Percentiles rank a stretch among this genome's conserved stretches.
phyloP scores from a whole-genome alignment of 352 stramenopile species.

The Halophytophthora batemanensis region DNA sequence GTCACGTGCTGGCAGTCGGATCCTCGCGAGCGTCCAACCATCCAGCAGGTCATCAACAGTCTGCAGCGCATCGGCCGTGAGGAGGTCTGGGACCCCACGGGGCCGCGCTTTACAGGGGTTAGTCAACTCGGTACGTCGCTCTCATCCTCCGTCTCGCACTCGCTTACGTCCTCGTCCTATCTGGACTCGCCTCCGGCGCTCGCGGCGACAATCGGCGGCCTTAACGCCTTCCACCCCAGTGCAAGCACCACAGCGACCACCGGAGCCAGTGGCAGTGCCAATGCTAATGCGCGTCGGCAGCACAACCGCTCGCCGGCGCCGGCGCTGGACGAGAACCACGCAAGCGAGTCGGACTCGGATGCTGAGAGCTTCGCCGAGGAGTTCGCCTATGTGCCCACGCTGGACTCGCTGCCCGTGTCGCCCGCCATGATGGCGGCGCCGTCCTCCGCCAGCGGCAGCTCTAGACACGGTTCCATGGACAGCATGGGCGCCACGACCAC shows the following conservation, averaged over 20 bases:
- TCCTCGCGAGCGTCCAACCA: constrained; percentile 73
- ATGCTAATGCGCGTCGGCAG: constrained; percentile 13
- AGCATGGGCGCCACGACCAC: constrained; percentile 16
- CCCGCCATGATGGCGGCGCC: constrained; percentile 29
- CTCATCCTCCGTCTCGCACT: constrained; percentile 42
- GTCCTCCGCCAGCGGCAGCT: constrained; percentile 16
- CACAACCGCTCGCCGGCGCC: constrained; percentile 16
- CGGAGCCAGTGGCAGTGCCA: no score
- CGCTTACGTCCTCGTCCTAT: constrained; percentile 38
- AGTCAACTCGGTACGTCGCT: constrained; percentile 46
- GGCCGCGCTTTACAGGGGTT: constrained; percentile 54
- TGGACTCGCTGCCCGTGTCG: constrained; percentile 29
- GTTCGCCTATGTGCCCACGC: constrained; percentile 41
- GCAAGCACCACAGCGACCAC: constrained; percentile 12
- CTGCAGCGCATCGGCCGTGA: constrained; percentile 78
- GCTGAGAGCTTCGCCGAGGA: constrained; percentile 41
- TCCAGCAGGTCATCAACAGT: constrained; percentile 83
- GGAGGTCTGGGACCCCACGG: constrained; percentile 67
- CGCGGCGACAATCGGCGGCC: constrained; percentile 28
- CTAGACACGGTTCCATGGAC: constrained; percentile 25
- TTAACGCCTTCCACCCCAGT: constrained; percentile 1
- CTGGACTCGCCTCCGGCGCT: constrained; percentile 40
- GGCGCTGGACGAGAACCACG: constrained; percentile 47
- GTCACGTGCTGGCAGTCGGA: constrained; percentile 84
- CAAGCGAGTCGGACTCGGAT: constrained; percentile 38